Evolutionary conservation across 768 basidiomycete genomes (phyloP).

Genomic region (Guyanaporus albipodus): DNA sequence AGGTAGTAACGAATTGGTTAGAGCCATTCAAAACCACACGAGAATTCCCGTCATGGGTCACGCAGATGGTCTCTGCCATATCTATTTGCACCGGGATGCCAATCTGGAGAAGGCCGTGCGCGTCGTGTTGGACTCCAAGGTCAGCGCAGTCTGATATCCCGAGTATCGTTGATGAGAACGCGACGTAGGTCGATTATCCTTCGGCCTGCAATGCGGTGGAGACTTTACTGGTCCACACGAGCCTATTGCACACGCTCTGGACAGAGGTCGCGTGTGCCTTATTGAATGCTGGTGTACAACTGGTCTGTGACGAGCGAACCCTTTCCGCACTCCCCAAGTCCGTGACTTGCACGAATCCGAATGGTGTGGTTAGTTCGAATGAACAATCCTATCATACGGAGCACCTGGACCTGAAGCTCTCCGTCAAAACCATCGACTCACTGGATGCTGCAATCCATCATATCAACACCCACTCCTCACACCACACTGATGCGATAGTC

Average conservation of each 20-base stretch:
- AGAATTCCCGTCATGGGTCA: conserved; percentile 99
- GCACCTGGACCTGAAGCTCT: conserved; percentile 80
- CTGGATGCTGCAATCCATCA: conserved; percentile 73
- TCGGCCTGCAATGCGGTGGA: conserved; percentile 95
- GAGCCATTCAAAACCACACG: conserved; percentile 83
- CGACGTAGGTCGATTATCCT: conserved; percentile 77
- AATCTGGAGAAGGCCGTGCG: conserved; percentile 75
- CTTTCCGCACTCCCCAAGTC: conserved; percentile 51
- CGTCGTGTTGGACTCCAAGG: conserved; percentile 89
- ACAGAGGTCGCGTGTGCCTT: conserved; percentile 71
- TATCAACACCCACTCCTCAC: conserved; percentile 91
- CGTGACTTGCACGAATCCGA: conserved; percentile 33
- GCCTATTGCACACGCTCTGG: conserved; percentile 73
- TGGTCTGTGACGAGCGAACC: conserved; percentile 74
- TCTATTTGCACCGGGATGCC: conserved; percentile 85
- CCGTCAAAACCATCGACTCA: conserved; percentile 72
- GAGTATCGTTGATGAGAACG: background rate
- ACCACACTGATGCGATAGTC: conserved; percentile 92
- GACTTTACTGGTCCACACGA: conserved; percentile 81
- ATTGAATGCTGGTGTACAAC: conserved; percentile 61
- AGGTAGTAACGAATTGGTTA: conserved; percentile 88
- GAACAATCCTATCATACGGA: conserved; percentile 79
- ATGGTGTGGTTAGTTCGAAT: conserved; percentile 50
- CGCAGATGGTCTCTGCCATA: conserved; percentile 90
- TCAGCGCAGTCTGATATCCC: conserved; percentile 28